Base-by-base conservation (phyloP, 2,329 filamentous ascomycete genomes). In the Curvularia sp. region DNA sequence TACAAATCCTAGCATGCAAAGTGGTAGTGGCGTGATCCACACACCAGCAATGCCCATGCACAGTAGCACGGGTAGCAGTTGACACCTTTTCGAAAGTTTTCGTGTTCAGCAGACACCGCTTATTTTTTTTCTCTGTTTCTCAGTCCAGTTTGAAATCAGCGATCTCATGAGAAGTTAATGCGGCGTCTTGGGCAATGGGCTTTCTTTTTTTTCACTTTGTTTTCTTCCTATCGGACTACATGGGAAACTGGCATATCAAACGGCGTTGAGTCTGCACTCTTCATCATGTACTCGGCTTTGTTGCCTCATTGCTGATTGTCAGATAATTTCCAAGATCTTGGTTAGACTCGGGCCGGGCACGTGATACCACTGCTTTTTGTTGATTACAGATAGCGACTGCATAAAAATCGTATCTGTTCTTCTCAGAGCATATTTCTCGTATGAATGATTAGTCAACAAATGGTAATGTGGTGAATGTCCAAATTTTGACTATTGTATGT, bases 51-150 rank as follows among this genome's bases (percentile, higher is more conserved):
- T 72, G 28, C 63, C 65, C 6, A 70, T 73, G 69, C 71, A 74
- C 28, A 65, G 65, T 30, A 74, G 72, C 48, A 73, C 72, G 3
- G 67, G 66, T 44, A 74, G 71, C 41, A 75, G 73, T 53, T 75
- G 64, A 71, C 54, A 28, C n/a, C 15, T 31, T 35, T 38, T 31
- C 7, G 6, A 33, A 13, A 33, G 28, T 35, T 24, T 24, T 8
- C 49, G 20, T 43, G 28, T 20, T 33, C 28, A 24, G 38, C 22
- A 35, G 13, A n/a, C n/a, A 13, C 15, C 26, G 28, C 49, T 6
- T 26, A 8, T 47, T 47, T 46, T 39, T 31, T 41, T 41, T 24
- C 22, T 24, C 22, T 22, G 15, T 31, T n/a, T 26, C 12, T 24
- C 10, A 42, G 38, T 51, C 41, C 39, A 33, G 41, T 30, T 38